Conservation (phyloP, 1,284 basidiomycete species). For the Schizophyllum amplum region DNA sequence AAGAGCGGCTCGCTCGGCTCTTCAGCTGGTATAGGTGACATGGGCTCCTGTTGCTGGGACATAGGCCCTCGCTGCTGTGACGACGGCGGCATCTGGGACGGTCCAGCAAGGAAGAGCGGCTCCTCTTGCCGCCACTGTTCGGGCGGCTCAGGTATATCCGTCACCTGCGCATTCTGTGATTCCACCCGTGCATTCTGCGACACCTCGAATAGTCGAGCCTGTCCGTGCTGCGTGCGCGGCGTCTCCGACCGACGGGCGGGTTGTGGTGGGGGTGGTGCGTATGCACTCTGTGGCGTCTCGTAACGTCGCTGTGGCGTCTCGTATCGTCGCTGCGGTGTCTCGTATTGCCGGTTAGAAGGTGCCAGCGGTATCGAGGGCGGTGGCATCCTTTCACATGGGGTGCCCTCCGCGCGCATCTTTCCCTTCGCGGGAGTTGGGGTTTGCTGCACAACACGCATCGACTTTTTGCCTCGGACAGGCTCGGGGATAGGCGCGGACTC, state of each 20-base stretch:
- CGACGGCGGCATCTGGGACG: constrained; percentile 53
- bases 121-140: constrained; percentile 19
- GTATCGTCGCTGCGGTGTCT: no score
- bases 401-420: not conserved
- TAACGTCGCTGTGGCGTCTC: no score
- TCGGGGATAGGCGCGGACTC: not conserved
- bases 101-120: constrained; percentile 57
- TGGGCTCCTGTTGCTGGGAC: no score
- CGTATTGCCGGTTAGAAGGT: constrained; percentile 4
- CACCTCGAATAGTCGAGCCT: not conserved
- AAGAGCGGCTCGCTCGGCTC: constrained; percentile 46
- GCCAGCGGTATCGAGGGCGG: constrained; percentile 8
- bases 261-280: no score
- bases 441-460: not conserved
- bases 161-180: not conserved
- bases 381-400: not conserved
- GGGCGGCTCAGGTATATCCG: no score
- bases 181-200: not conserved
- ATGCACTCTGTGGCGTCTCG: no score
- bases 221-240: not conserved
- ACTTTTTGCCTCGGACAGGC: not conserved
- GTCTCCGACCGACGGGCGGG: no score
- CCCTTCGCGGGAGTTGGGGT: not conserved
- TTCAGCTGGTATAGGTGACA: not conserved
- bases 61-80: constrained; percentile 42